Evolutionary conservation across 192 early-diverging fungal genomes (phyloP), one percentile per base, ranked within the genome.

Genomic region (Mortierella claussenii): DNA sequence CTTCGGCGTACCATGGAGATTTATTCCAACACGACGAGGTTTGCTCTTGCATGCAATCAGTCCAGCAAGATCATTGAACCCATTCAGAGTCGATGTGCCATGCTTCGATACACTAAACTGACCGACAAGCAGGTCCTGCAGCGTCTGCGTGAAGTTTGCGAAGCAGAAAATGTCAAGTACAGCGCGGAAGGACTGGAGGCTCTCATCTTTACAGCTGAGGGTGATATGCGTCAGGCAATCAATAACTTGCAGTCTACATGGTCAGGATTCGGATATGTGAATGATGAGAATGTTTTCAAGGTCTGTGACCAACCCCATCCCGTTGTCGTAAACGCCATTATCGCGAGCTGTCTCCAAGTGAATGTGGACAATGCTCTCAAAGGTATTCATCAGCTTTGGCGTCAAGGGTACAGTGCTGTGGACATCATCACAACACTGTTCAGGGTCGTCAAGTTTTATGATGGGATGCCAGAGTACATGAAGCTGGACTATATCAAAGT

Each of bases 271-370:
- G 89, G 89, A 10, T 86, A 90, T 67, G 84, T 99, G 10, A 90
- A 91, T 42, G 85, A 87, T 3, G 95, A 96, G 20, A 95, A 97
- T 63, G 96, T 98, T 6, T 99, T 93, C 82, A 95, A 95, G 54
- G 95, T 99, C 2, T 99, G 97, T 79, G 97, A 99, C 69, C 95
- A 95, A 69, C 97, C 97, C 27, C 94, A 96, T 68, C 97, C 97
- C 1, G 90, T 91, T 11, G 68, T 91, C 4, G 79, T 98, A 21
- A 82, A 88, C 54, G 81, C 86, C 40, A 92, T 97, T 32, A 84
- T 99, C 37, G 80, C 80, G n/a, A 75, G 70, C 51, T 97, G 96
- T 75, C 52, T 87, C 11, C 61, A 83, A 10, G 87, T 83, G 33
- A 79, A 95, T 27, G 85, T 95, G 0, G 89, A 93, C 32, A 82